Evolutionary conservation across 2,329 filamentous ascomycete species (phyloP).

Genomic region (Beauveria asiatica): DNA sequence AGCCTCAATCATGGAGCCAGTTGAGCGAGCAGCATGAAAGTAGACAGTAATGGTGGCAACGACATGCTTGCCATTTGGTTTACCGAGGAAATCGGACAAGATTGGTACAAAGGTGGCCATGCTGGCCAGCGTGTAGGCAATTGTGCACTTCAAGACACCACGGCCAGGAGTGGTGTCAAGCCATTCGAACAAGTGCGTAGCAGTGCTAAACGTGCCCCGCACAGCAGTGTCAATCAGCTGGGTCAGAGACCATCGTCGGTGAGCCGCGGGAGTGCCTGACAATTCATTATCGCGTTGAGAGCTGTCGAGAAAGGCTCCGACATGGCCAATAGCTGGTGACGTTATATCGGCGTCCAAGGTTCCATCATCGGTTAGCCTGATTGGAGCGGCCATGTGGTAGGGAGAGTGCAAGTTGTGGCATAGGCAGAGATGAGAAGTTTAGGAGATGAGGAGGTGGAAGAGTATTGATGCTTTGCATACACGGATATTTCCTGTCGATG

Average conservation of each 20-base stretch:
- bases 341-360: not conserved
- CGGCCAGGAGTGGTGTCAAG: conserved; percentile 60
- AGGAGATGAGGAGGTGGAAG: too few species aligned
- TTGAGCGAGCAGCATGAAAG: conserved; percentile 75
- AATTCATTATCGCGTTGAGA: not conserved
- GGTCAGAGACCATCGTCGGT: conserved; percentile 1
- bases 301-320: not conserved
- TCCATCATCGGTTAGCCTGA: conserved; percentile 7
- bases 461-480: not conserved
- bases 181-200: conserved; percentile 42
- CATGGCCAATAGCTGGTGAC: not conserved
- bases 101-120: conserved; percentile 70
- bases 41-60: conserved; percentile 86
- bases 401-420: not conserved
- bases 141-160: conserved; percentile 74
- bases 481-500: not conserved
- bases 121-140: conserved; percentile 76
- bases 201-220: conserved; percentile 12
- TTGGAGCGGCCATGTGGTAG: not conserved
- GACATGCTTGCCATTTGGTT: conserved; percentile 81
- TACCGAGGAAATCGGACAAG: conserved; percentile 63
- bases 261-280: not conserved
- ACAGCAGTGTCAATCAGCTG: not conserved
- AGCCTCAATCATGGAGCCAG: conserved; percentile 79
- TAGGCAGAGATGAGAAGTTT: not conserved